Conservation (phyloP, 192 early-diverging fungal species). For the Linnemannia exigua region DNA sequence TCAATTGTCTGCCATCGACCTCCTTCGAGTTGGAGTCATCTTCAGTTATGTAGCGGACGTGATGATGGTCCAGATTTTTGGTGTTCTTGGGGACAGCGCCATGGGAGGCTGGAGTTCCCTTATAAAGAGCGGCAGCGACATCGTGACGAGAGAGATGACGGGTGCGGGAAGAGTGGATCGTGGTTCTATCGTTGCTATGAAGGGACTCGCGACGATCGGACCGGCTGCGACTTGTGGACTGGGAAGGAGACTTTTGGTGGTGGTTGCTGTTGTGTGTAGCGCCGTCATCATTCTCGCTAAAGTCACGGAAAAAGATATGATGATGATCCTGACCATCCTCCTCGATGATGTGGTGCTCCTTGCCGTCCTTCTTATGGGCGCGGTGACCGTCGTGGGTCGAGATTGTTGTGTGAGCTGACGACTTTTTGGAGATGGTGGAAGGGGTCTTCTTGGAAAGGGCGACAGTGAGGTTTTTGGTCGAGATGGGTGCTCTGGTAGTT, state of each 20-base stretch:
- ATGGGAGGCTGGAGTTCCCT: neutral
- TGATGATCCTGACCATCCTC: slow-evolving; percentile 28
- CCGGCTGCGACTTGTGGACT: neutral
- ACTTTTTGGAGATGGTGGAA: slow-evolving; percentile 1
- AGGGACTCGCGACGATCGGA: neutral
- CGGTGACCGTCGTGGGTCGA: neutral
- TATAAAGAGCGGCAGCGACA: neutral
- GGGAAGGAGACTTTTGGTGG: neutral
- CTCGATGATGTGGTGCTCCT: slow-evolving; percentile 21
- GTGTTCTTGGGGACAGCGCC: neutral
- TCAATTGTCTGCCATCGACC: neutral
- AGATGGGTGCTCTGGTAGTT: neutral
- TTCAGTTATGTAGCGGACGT: neutral
- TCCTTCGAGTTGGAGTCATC: neutral
- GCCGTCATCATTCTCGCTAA: slow-evolving; percentile 17
- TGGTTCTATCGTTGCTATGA: neutral
- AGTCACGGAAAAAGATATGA: slow-evolving; percentile 29
- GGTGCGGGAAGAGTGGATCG: neutral
- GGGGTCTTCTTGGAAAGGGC: neutral
- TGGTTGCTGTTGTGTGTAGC: neutral
- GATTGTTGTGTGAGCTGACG: neutral
- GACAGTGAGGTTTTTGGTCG: neutral
- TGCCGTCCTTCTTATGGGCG: slow-evolving; percentile 9
- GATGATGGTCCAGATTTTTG: neutral
- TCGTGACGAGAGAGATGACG: neutral